These are phyloP conservation scores for Stevia rebaudiana DNA, from an alignment of 140 eudicot species.

Conservation along the genomic window DNA sequence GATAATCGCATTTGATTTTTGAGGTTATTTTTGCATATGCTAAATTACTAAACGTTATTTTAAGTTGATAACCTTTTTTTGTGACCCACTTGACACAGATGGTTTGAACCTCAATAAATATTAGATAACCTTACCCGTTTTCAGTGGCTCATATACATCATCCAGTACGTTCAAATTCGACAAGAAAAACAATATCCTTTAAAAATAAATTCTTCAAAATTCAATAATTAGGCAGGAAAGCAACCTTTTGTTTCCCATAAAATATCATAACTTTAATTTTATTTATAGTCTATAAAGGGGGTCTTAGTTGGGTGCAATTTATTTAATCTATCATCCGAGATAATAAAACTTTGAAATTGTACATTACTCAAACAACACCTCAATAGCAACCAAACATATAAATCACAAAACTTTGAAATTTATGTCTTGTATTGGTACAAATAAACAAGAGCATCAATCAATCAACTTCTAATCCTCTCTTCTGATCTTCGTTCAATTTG, in stretches of 20 bases:
- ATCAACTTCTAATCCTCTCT: slow-evolving; percentile 35
- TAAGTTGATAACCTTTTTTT: not conserved
- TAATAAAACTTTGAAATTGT: too few species aligned
- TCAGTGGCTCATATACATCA: slow-evolving; percentile 38
- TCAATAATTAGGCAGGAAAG: not conserved
- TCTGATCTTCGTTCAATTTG: slow-evolving; percentile 35
- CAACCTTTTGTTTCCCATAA: not conserved
- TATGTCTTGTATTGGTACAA: slow-evolving; percentile 39
- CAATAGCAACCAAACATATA: slow-evolving; percentile 31
- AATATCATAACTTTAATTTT: too few species aligned
- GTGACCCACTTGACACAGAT: slow-evolving; percentile 10
- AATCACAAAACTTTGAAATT: slow-evolving; percentile 38
- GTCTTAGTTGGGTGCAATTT: too few species aligned
- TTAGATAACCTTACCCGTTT: slow-evolving; percentile 38
- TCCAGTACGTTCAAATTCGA: slow-evolving; percentile 25
- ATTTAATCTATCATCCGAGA: too few species aligned
- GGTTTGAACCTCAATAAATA: slow-evolving; percentile 14
- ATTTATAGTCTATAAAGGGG: too few species aligned
- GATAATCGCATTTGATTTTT: too few species aligned
- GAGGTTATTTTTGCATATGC: too few species aligned
- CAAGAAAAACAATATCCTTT: not conserved
- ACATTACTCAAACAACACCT: slow-evolving; percentile 36
- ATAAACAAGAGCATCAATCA: slow-evolving; percentile 24
- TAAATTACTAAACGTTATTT: too few species aligned
- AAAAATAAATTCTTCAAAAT: not conserved